phyloP scores from a whole-genome alignment of 345 rosid genomes.

The Ricinus communis region DNA sequence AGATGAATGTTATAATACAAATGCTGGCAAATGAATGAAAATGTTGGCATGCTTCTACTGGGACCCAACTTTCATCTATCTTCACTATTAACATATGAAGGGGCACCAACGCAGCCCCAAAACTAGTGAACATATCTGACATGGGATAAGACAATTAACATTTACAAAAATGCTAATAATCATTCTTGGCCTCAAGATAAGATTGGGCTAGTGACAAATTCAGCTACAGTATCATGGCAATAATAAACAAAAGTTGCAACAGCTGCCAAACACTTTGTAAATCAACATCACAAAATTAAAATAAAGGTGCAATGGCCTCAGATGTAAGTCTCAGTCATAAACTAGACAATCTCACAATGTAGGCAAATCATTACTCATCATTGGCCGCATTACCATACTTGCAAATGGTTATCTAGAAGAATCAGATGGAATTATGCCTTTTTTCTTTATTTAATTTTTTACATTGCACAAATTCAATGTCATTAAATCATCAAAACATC shows the following conservation, averaged over 20 bases:
- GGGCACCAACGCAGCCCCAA: background rate
- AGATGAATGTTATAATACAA: no score
- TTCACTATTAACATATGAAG: background rate
- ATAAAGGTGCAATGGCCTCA: background rate
- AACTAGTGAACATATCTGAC: background rate
- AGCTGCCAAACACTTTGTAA: background rate
- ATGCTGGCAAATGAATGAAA: no score
- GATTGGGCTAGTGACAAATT: background rate
- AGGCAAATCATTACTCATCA: background rate
- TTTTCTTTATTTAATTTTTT: no score
- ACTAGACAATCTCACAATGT: background rate
- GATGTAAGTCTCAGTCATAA: background rate
- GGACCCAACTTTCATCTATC: background rate
- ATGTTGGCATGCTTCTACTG: background rate
- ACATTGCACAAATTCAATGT: no score
- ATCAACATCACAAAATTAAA: background rate
- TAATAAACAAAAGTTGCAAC: background rate
- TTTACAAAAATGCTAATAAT: constrained; percentile 3
- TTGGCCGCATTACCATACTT: background rate
- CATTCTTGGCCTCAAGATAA: background rate
- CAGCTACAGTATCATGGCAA: background rate
- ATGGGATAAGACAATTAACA: no score
- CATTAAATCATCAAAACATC: background rate
- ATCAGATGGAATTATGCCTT: no score
- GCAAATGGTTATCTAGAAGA: no score